These are phyloP conservation scores for Salvia hispanica DNA, from an alignment of 257 asterid genomes.

Conservation along the genomic window DNA sequence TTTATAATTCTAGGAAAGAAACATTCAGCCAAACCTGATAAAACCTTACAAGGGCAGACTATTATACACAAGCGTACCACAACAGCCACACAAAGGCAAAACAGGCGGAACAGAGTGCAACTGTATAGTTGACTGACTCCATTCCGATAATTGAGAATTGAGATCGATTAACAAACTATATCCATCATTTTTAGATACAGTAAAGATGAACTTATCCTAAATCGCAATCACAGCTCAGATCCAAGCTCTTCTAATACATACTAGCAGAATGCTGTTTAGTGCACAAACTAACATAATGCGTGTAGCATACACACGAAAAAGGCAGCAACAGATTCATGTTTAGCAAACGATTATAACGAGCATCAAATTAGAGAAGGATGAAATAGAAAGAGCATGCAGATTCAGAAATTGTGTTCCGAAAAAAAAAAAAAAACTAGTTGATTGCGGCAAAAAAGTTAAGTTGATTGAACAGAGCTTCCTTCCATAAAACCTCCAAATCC, in stretches of 20 bases:
- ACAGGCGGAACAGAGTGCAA: slow-evolving; percentile 21
- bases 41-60: slow-evolving; percentile 5
- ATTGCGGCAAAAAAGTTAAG: background rate
- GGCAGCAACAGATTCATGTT: background rate
- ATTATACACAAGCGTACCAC: slow-evolving; percentile 10
- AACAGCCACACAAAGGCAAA: background rate
- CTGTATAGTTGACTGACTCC: background rate
- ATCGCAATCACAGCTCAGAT: background rate
- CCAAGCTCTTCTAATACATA: slow-evolving; percentile 20
- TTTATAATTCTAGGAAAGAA: background rate
- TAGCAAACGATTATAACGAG: slow-evolving; percentile 3
- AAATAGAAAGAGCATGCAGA: slow-evolving; percentile 20
- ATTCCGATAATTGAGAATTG: background rate
- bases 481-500: background rate
- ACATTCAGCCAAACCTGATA: slow-evolving; percentile 6
- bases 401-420: background rate
- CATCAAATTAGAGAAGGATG: background rate
- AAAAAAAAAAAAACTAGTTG: background rate
- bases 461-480: background rate
- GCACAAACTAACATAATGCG: background rate
- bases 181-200: background rate
- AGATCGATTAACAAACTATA: background rate
- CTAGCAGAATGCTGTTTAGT: background rate
- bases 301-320: background rate
- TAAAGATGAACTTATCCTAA: background rate